Evolutionary conservation across 495 filamentous ascomycete genomes (phyloP).

Genomic region (Neurospora sp.): DNA sequence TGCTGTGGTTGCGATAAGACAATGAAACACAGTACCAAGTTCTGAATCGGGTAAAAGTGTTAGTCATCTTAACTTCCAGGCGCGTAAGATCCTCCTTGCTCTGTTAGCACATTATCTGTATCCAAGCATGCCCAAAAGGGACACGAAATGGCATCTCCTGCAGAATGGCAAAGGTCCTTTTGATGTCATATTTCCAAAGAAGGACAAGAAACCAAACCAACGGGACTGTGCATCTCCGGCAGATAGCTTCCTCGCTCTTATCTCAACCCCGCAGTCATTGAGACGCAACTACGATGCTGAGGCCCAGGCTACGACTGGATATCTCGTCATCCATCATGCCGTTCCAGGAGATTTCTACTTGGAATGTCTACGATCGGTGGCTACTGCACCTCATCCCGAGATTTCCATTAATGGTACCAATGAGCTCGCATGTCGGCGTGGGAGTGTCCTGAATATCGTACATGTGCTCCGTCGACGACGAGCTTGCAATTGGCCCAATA

Average conservation of each 20-base stretch:
- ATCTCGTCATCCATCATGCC: not conserved
- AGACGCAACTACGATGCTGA: not conserved
- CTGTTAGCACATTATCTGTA: not conserved
- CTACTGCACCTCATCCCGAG: constrained; percentile 6
- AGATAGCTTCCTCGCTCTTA: not conserved
- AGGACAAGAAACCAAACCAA: not conserved
- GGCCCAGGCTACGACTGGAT: not conserved
- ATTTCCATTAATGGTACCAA: constrained; percentile 11
- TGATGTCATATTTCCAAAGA: not conserved
- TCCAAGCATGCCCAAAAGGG: not conserved
- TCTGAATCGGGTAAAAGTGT: not conserved
- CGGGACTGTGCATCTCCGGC: not conserved
- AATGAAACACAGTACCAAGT: not conserved
- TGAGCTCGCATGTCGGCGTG: constrained; percentile 8
- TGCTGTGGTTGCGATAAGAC: not conserved
- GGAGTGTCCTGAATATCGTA: constrained; percentile 2
- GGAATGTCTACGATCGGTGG: constrained; percentile 3
- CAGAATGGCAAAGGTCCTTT: not conserved
- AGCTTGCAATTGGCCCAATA: constrained; percentile 3
- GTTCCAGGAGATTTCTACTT: not conserved
- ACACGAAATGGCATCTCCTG: not conserved
- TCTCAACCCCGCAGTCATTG: not conserved
- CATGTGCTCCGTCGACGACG: not conserved
- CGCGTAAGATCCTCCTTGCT: not conserved
- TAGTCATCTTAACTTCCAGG: not conserved